phyloP scores from a whole-genome alignment of 1,139 yeast genomes.

The Taphrina deformans region DNA sequence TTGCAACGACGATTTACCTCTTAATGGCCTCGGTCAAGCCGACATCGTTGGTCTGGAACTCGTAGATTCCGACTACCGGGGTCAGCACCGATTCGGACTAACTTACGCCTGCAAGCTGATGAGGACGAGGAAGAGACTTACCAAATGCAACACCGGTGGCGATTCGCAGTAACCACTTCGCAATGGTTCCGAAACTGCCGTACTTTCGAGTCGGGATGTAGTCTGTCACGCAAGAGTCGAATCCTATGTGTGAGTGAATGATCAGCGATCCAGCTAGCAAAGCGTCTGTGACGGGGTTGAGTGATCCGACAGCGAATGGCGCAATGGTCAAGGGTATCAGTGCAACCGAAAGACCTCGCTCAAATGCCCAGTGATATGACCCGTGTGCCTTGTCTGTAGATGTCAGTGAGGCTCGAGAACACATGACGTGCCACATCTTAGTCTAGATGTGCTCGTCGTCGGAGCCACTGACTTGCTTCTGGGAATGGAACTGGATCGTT shows the following conservation, averaged over 20 bases:
- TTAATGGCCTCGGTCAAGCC: constrained; percentile 53
- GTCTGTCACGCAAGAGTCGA: constrained; percentile 82
- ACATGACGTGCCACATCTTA: not conserved
- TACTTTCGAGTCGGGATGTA: constrained; percentile 83
- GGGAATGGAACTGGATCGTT: constrained; percentile 79
- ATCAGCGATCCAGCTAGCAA: constrained; percentile 62
- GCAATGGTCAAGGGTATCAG: constrained; percentile 72
- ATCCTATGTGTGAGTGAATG: constrained; percentile 76
- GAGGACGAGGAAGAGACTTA: not conserved
- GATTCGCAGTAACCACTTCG: constrained; percentile 62
- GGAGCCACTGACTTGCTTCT: constrained; percentile 49
- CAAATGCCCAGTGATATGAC: constrained; percentile 86
- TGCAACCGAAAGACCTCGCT: constrained; percentile 64
- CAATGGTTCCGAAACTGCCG: constrained; percentile 66
- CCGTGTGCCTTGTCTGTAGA: constrained; percentile 56
- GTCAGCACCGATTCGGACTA: too few relatives aligned
- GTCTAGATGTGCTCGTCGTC: not conserved
- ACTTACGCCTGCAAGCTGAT: too few relatives aligned
- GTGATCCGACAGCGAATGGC: constrained; percentile 69
- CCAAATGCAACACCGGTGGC: constrained; percentile 67
- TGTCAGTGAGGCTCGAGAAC: not conserved
- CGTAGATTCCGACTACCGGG: constrained; percentile 77
- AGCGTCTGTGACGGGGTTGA: constrained; percentile 70
- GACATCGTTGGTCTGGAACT: constrained; percentile 74
- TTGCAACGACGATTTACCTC: constrained; percentile 9